Conservation (phyloP, 805 yeast genomes). For the Starmerella sp. region DNA sequence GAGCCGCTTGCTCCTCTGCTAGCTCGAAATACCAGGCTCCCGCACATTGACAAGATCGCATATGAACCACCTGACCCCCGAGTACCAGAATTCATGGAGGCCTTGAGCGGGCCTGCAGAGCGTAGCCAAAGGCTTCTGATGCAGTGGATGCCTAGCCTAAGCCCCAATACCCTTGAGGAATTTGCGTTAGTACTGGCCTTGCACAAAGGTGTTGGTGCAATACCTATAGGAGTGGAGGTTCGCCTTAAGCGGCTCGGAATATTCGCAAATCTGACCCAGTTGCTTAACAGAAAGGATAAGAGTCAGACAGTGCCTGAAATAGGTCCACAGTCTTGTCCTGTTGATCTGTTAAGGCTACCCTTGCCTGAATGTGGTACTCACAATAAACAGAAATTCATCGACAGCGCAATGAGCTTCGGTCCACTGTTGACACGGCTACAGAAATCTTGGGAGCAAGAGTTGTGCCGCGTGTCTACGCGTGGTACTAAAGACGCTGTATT, state of each 20-base stretch:
- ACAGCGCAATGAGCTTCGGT: not conserved
- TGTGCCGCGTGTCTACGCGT: not conserved
- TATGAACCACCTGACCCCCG: slow-evolving; percentile 3
- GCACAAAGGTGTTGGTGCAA: not conserved
- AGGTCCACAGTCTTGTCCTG: not conserved
- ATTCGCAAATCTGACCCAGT: not conserved
- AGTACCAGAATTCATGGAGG: not conserved
- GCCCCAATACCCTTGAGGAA: slow-evolving; percentile 2
- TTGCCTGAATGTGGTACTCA: not conserved
- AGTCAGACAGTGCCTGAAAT: not conserved
- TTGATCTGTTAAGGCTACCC: not conserved
- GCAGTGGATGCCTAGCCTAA: not conserved
- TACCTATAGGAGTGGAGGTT: not conserved
- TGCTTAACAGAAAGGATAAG: not conserved
- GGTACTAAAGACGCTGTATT: not conserved
- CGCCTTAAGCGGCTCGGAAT: not conserved
- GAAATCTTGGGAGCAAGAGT: not conserved
- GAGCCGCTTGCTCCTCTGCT: not conserved
- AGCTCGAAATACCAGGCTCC: slow-evolving; percentile 1
- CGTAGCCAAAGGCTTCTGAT: not conserved
- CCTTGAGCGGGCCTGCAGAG: not conserved
- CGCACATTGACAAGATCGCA: slow-evolving; percentile 11
- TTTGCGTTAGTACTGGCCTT: not conserved
- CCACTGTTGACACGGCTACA: not conserved
- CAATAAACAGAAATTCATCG: not conserved